These are phyloP conservation scores for Penicillium cinerascens DNA, from an alignment of 495 filamentous ascomycete species.

Conservation along the genomic window DNA sequence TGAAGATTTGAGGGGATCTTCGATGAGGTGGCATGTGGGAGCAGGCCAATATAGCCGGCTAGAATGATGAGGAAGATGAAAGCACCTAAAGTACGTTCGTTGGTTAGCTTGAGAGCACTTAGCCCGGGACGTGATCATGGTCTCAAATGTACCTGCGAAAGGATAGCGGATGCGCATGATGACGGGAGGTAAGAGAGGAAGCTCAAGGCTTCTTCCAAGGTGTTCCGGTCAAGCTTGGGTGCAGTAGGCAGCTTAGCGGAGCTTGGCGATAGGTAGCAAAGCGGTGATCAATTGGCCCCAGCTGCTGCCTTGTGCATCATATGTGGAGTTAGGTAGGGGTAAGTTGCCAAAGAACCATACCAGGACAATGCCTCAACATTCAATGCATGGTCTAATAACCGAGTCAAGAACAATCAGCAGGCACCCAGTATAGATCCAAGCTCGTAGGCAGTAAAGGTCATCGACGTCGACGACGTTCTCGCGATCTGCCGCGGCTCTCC, in stretches of 20 bases:
- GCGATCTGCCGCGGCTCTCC: conserved; percentile 35
- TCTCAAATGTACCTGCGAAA: conserved; percentile 60
- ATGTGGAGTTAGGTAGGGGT: conserved; percentile 15
- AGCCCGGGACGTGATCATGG: background rate
- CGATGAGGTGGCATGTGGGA: conserved; percentile 54
- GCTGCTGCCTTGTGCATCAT: conserved; percentile 31
- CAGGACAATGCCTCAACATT: background rate
- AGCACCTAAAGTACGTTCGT: conserved; percentile 42
- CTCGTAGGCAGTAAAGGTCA: background rate
- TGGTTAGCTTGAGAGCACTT: conserved; percentile 11
- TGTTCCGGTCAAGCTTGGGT: background rate
- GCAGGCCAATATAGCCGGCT: conserved; percentile 74
- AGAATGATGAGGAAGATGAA: conserved; percentile 74
- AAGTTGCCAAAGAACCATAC: background rate
- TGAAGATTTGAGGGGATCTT: conserved; percentile 64
- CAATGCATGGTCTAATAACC: background rate
- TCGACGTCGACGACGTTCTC: conserved; percentile 13
- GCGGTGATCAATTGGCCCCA: conserved; percentile 19
- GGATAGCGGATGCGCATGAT: conserved; percentile 68
- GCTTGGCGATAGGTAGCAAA: conserved; percentile 2
- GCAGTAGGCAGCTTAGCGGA: background rate
- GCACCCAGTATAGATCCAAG: background rate
- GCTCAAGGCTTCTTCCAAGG: background rate
- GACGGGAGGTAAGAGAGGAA: background rate
- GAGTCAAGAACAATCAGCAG: background rate